A percentile compares a stretch with the other conserved stretches of the same genome.
phyloP scores from a whole-genome alignment of 2,329 filamentous ascomycete species.

The Cladorrhinum sp. region DNA sequence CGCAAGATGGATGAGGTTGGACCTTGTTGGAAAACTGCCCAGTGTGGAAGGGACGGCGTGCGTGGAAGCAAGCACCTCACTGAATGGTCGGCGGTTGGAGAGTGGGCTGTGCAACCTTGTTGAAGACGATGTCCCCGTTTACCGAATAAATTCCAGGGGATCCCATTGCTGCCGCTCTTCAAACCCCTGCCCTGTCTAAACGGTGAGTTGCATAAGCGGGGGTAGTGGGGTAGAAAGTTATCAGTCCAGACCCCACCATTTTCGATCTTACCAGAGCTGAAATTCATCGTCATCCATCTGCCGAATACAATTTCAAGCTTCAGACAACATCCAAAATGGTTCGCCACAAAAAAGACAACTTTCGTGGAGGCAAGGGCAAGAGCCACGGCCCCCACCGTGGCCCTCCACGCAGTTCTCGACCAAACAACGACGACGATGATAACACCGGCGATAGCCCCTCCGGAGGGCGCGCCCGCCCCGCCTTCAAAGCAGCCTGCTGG shows the following conservation, averaged over 20 bases:
- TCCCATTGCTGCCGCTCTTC: neutral
- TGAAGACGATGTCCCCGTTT: slow-evolving; percentile 14
- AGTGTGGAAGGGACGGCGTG: too few relatives aligned
- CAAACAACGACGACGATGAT: slow-evolving; percentile 38
- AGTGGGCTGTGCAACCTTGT: neutral
- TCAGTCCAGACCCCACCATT: slow-evolving; percentile 17
- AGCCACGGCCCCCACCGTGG: slow-evolving; percentile 63
- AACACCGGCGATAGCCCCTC: slow-evolving; percentile 31
- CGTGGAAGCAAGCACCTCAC: too few relatives aligned
- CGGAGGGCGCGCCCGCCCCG: slow-evolving; percentile 42
- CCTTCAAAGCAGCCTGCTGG: slow-evolving; percentile 95
- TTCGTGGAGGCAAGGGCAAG: slow-evolving; percentile 74
- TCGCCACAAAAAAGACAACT: slow-evolving; percentile 90
- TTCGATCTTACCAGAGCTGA: slow-evolving; percentile 2
- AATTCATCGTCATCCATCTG: neutral
- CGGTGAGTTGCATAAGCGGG: slow-evolving; percentile 16
- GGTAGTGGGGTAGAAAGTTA: slow-evolving; percentile 7
- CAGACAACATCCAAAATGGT: slow-evolving; percentile 59
- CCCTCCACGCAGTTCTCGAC: slow-evolving; percentile 53
- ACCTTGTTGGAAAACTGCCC: neutral
- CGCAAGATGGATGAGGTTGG: slow-evolving; percentile 4
- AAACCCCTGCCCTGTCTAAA: slow-evolving; percentile 3
- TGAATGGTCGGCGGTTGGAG: neutral
- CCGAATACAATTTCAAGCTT: too few relatives aligned
- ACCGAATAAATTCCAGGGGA: slow-evolving; percentile 19